Evolutionary conservation across 129 eudicot species (phyloP).

Genomic region (Rutidosis leptorrhynchoides): DNA sequence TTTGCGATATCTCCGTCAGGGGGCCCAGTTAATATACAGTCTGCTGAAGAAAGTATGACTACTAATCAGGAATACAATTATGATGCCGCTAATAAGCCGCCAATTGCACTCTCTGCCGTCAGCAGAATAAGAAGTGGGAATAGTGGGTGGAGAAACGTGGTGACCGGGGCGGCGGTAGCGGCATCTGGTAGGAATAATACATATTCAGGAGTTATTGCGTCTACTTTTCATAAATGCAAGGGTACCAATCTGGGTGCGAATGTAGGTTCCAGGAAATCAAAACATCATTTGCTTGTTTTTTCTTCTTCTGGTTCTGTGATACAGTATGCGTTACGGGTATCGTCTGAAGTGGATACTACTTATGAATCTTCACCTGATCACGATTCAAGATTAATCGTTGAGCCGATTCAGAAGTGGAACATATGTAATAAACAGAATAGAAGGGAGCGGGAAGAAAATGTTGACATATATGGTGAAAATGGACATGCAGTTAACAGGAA

Average conservation of each 20-base stretch:
- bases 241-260: slow-evolving; percentile 25
- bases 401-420: slow-evolving; percentile 92
- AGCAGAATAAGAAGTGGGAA: slow-evolving; percentile 73
- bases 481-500: slow-evolving; percentile 51
- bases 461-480: slow-evolving; percentile 70
- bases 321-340: slow-evolving; percentile 57
- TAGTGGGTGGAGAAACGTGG: slow-evolving; percentile 65
- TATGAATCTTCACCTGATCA: slow-evolving; percentile 40
- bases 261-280: slow-evolving; percentile 28
- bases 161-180: slow-evolving; percentile 71
- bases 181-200: slow-evolving; percentile 54
- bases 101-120: slow-evolving; percentile 56
- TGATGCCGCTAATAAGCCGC: slow-evolving; percentile 28
- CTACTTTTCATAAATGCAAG: slow-evolving; percentile 60
- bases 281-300: slow-evolving; percentile 59
- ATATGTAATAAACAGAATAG: slow-evolving; percentile 67
- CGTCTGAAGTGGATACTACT: slow-evolving; percentile 43
- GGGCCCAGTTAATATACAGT: slow-evolving; percentile 38
- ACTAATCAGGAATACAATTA: slow-evolving; percentile 28
- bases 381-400: slow-evolving; percentile 57
- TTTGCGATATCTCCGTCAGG: slow-evolving; percentile 85
- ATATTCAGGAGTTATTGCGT: slow-evolving; percentile 60
- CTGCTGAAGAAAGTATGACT: slow-evolving; percentile 37
- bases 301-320: slow-evolving; percentile 70
- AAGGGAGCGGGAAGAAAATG: slow-evolving; percentile 51